A percentile compares a stretch with the other conserved stretches of the same genome.
Conservation (phyloP, 2,329 filamentous ascomycete species). For the Zymoseptoria passerinii region DNA sequence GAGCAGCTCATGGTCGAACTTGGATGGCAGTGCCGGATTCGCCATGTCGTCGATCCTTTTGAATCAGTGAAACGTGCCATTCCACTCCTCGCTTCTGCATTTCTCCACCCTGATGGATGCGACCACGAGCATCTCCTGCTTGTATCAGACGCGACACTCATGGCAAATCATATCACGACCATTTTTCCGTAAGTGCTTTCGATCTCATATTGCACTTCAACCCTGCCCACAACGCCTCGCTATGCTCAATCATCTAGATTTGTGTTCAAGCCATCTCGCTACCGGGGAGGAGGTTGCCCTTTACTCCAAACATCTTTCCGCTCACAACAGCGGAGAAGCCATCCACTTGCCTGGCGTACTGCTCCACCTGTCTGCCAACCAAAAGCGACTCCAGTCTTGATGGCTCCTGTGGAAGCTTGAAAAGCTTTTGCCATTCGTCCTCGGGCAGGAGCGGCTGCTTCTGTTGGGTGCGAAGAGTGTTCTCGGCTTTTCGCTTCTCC, state of each 20-base stretch:
- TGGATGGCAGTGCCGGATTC: not conserved
- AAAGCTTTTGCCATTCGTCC: constrained; percentile 96
- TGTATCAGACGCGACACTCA: not conserved
- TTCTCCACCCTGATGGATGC: not conserved
- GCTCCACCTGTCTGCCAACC: constrained; percentile 91
- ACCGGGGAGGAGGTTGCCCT: constrained; percentile 57
- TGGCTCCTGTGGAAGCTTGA: constrained; percentile 94
- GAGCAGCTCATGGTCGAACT: not conserved
- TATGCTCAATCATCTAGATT: constrained; percentile 12
- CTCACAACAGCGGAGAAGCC: constrained; percentile 86
- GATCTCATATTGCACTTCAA: not conserved
- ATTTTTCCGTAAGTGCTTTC: not conserved
- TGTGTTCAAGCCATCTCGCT: constrained; percentile 30
- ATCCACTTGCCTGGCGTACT: constrained; percentile 95
- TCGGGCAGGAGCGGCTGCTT: constrained; percentile 87
- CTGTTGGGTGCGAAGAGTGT: constrained; percentile 70
- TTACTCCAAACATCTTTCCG: constrained; percentile 96
- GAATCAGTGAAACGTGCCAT: not conserved
- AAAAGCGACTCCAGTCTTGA: constrained; percentile 88
- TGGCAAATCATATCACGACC: not conserved
- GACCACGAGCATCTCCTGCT: not conserved
- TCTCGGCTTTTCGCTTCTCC: constrained; percentile 92
- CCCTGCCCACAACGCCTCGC: constrained; percentile 16
- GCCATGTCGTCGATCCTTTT: not conserved
- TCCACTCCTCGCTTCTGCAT: not conserved